Evolutionary conservation across 371 early-diverging fungal species (phyloP).

Genomic region (Lichtheimia corymbifera): DNA sequence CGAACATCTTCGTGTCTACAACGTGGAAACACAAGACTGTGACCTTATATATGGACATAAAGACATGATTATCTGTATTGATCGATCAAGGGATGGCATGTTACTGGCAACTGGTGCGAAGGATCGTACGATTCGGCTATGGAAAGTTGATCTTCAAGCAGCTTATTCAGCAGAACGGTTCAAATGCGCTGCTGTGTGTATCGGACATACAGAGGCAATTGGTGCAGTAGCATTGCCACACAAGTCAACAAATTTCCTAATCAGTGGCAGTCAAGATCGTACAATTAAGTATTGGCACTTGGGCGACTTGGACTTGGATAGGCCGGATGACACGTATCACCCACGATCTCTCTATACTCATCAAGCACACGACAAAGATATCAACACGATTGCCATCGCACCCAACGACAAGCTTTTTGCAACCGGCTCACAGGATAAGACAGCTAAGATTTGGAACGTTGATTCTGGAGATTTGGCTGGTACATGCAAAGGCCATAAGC

Average conservation of each 20-base stretch:
- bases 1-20: conserved; percentile 85
- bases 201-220: conserved; percentile 92
- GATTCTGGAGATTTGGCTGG: conserved; percentile 83
- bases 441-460: conserved; percentile 92
- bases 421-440: conserved; percentile 97
- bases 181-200: conserved; percentile 68
- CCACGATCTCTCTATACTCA: conserved; percentile 81
- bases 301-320: conserved; percentile 47
- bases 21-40: conserved; percentile 78
- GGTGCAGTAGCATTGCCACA: conserved; percentile 78
- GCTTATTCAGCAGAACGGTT: conserved; percentile 37
- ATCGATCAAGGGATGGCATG: conserved; percentile 63
- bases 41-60: conserved; percentile 87
- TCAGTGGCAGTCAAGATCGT: conserved; percentile 91
- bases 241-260: conserved; percentile 66
- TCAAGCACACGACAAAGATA: conserved; percentile 97
- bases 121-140: conserved; percentile 85
- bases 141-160: conserved; percentile 61
- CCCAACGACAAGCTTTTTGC: conserved; percentile 94
- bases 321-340: conserved; percentile 37
- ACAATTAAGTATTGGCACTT: conserved; percentile 94
- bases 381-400: conserved; percentile 91
- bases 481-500: conserved; percentile 89
- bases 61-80: conserved; percentile 84
- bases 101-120: conserved; percentile 86